phyloP scores from a whole-genome alignment of 2,329 filamentous ascomycete genomes.

The Aspergillus uvarum region DNA sequence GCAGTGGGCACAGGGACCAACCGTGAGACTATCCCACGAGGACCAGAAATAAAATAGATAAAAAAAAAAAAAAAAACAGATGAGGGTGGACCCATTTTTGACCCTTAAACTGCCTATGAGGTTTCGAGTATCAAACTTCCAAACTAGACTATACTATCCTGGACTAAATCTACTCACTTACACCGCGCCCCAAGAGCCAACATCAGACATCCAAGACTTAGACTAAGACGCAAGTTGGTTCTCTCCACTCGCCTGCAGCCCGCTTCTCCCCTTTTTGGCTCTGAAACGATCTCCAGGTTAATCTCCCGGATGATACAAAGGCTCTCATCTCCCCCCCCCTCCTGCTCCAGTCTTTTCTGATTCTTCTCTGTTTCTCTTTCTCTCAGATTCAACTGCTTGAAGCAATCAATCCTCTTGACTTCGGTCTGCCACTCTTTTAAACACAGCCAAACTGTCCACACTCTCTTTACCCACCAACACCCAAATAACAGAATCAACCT shows the following conservation, averaged over 20 bases:
- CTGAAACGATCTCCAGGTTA: constrained; percentile 34
- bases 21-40: constrained; percentile 8
- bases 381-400: constrained; percentile 32
- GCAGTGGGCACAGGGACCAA: constrained; percentile 13
- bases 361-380: constrained; percentile 26
- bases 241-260: constrained; percentile 17
- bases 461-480: constrained; percentile 26
- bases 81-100: constrained; percentile 10
- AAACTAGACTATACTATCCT: too few relatives aligned
- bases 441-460: constrained; percentile 32
- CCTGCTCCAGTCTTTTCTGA: constrained; percentile 21
- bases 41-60: too few relatives aligned
- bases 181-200: not conserved
- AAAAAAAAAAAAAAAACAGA: not conserved
- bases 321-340: constrained; percentile 26
- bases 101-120: not conserved
- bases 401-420: constrained; percentile 40
- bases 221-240: not conserved
- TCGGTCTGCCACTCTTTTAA: constrained; percentile 47
- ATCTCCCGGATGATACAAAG: constrained; percentile 45
- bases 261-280: constrained; percentile 20
- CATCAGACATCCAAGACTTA: not conserved
- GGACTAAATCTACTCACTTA: not conserved
- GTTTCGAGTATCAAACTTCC: not conserved
- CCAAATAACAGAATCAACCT: constrained; percentile 23